These are phyloP conservation scores for Skeletonema marinoi DNA, from an alignment of 108 stramenopile species.

Conservation along the genomic window DNA sequence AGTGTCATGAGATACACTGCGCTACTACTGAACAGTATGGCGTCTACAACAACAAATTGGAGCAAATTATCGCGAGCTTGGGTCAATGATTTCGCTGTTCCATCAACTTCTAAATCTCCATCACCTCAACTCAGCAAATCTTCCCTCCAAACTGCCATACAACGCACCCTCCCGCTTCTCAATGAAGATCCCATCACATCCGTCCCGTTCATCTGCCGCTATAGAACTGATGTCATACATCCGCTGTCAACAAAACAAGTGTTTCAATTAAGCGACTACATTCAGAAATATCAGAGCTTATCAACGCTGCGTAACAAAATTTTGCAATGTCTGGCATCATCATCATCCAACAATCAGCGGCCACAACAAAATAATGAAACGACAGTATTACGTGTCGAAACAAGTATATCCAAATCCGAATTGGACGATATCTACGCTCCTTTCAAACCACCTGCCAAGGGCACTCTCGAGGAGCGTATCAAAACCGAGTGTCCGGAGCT, in stretches of 20 bases:
- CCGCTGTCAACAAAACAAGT: slow-evolving; percentile 63
- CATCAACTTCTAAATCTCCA: background rate
- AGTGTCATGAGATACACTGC: background rate
- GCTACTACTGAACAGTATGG: slow-evolving; percentile 25
- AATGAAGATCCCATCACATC: slow-evolving; percentile 42
- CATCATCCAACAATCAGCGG: background rate
- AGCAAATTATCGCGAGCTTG: slow-evolving; percentile 22
- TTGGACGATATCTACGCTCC: slow-evolving; percentile 68
- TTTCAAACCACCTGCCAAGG: slow-evolving; percentile 64
- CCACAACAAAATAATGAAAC: background rate
- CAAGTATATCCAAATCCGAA: slow-evolving; percentile 53
- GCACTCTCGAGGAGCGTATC: slow-evolving; percentile 60
- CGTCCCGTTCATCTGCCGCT: slow-evolving; percentile 72
- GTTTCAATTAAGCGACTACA: slow-evolving; percentile 45
- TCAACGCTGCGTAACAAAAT: slow-evolving; percentile 47
- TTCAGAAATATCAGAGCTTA: slow-evolving; percentile 38
- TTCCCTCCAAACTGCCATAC: slow-evolving; percentile 22
- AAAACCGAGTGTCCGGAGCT: slow-evolving; percentile 54
- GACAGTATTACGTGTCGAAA: slow-evolving; percentile 29
- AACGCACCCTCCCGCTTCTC: slow-evolving; percentile 50
- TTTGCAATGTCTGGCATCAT: slow-evolving; percentile 19
- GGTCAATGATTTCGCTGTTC: slow-evolving; percentile 17
- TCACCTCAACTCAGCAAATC: background rate
- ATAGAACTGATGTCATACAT: slow-evolving; percentile 58
- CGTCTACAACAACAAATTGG: slow-evolving; percentile 10